A percentile compares a stretch with the other conserved stretches of the same genome.
These are phyloP conservation scores for Cytospora piceae DNA, from an alignment of 2,329 filamentous ascomycete genomes.

Conservation along the genomic window DNA sequence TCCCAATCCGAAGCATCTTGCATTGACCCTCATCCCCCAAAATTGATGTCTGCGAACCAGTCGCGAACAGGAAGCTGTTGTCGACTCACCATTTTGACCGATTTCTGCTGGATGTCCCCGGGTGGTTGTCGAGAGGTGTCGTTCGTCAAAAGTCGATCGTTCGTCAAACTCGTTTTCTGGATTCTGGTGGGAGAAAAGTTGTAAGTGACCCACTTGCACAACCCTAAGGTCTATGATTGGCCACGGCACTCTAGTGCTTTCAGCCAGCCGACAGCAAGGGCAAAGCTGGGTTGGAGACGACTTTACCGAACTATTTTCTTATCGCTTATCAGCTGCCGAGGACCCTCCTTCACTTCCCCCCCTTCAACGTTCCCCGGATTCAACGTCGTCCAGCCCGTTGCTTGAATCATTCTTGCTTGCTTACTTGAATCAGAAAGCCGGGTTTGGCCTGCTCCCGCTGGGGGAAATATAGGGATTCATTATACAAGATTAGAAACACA, in stretches of 20 bases:
- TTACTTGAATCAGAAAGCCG: too few relatives aligned
- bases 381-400: background rate
- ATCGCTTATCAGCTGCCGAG: constrained; percentile 14
- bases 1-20: constrained; percentile 96
- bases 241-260: background rate
- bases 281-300: constrained; percentile 25
- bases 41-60: constrained; percentile 36
- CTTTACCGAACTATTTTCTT: background rate
- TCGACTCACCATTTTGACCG: constrained; percentile 73
- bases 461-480: too few relatives aligned
- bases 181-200: constrained; percentile 7
- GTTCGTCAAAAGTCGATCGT: background rate
- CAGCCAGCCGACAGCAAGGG: constrained; percentile 11
- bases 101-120: constrained; percentile 46
- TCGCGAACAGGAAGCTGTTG: constrained; percentile 27
- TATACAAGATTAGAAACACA: background rate
- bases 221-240: constrained; percentile 18
- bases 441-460: background rate
- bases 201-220: constrained; percentile 5
- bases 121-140: constrained; percentile 36
- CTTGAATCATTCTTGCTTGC: background rate
- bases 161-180: background rate
- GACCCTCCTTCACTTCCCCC: background rate
- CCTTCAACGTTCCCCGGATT: constrained; percentile 13
- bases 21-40: constrained; percentile 69